Evolutionary conservation across 2,329 filamentous ascomycete species (phyloP), one percentile per base, ranked within the genome.

Genomic region (Sporothrix pallida): DNA sequence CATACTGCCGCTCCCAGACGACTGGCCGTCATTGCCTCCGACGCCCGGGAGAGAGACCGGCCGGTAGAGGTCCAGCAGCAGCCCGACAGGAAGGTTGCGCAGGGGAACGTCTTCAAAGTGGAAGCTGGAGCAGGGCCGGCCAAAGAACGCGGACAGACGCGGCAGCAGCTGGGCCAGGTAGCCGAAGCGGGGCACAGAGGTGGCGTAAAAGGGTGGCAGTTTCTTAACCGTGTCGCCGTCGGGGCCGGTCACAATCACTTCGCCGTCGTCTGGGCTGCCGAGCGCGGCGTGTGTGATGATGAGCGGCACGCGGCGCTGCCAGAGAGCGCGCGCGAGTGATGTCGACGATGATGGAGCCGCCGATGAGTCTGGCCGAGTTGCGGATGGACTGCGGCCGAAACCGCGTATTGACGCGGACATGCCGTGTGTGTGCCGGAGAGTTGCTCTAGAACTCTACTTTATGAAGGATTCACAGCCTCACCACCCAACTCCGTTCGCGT

Each of bases 91-190:
- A 58, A 89, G 82, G 78, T 87, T 87, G 72, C 86, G 83, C 74
- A 88, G 81, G 75, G 86, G 84, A 17, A 88, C 81, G 72, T 86
- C 83, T 74, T 88, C 86, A 77, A 88, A 87, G 78, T 88, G 86
- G 79, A 90, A 90, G 80, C 87, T 88, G 46, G 87, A 88, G 80
- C 87, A 89, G 2, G 87, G 82, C 10, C 78, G 72, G 74, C 83
- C 82, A 80, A 88, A 90, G 79, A 88, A 90, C 75, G 84, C 81
- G 0, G 84, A 81, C 65, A 89, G 83, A 42, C 87, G 86, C 31
- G 88, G 87, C 58, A 89, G 82, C 46, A 90, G 83, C 75, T 89
- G 82, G 12, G 88, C 85, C 9, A 90, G 84, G 81, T 90, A 90
- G 81, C 86, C 85, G 80, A 90, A 88, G 77, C 88, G 87, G 65